A percentile compares a stretch with the other conserved stretches of the same genome.
These are phyloP conservation scores for Russula sp. DNA, from an alignment of 768 basidiomycete genomes.

Conservation along the genomic window DNA sequence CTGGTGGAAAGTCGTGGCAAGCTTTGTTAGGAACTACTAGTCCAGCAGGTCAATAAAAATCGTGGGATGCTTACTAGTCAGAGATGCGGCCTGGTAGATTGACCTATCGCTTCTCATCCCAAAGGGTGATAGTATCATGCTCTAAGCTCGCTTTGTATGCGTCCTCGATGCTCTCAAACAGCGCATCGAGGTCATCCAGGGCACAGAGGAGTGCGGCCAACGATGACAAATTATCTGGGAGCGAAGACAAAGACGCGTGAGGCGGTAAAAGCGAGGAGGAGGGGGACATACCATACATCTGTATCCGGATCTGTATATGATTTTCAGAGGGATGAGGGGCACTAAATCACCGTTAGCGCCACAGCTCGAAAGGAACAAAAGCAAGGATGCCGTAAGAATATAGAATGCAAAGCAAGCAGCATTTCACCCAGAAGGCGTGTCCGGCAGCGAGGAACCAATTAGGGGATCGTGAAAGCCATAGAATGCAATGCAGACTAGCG, in stretches of 20 bases:
- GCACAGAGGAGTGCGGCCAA: slow-evolving; percentile 72
- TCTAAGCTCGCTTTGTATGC: slow-evolving; percentile 55
- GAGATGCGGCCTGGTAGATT: not conserved
- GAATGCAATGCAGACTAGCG: not conserved
- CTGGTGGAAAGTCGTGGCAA: not conserved
- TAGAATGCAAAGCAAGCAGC: not conserved
- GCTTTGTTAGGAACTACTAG: not conserved
- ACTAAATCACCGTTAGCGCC: slow-evolving; percentile 31
- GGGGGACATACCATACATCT: slow-evolving; percentile 90
- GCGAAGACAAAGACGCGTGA: not conserved
- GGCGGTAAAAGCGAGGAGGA: not conserved
- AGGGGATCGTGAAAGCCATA: not conserved
- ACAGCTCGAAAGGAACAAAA: slow-evolving; percentile 4
- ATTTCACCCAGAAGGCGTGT: not conserved
- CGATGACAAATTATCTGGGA: slow-evolving; percentile 78
- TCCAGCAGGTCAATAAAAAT: not conserved
- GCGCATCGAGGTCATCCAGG: slow-evolving; percentile 66
- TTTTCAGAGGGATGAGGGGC: slow-evolving; percentile 96
- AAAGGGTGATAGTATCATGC: slow-evolving; percentile 49
- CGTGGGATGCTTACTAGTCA: not conserved
- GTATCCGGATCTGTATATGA: slow-evolving; percentile 93
- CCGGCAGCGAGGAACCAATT: not conserved
- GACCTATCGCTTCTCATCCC: slow-evolving; percentile 57
- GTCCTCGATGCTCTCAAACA: slow-evolving; percentile 65
- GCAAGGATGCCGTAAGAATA: not conserved